Percentiles rank a stretch among this genome's conserved stretches.
phyloP scores from a whole-genome alignment of 352 stramenopile genomes.

The Pelagophyceae sp. region DNA sequence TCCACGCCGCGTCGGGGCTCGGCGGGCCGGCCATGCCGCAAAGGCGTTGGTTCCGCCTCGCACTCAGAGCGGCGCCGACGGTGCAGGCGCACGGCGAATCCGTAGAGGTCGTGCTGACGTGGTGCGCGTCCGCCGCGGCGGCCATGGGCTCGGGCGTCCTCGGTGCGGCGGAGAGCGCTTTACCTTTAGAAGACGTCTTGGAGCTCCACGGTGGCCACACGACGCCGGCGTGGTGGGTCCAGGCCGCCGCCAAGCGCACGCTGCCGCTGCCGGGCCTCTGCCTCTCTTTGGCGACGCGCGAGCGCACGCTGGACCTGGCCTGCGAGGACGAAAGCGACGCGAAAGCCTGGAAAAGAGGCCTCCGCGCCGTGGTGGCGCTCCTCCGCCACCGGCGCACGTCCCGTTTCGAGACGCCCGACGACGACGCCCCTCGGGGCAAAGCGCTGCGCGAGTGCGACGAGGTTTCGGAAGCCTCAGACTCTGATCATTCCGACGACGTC shows the following conservation, averaged over 20 bases:
- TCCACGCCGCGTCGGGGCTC: neutral
- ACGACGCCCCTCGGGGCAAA: no score
- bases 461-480: neutral
- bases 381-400: neutral
- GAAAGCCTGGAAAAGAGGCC: neutral
- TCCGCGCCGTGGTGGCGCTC: neutral
- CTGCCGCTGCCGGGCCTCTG: neutral
- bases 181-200: neutral
- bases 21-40: neutral
- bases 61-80: neutral
- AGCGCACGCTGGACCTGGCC: constrained; percentile 4
- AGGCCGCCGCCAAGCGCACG: neutral
- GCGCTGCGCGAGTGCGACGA: neutral
- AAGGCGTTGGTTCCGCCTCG: constrained; percentile 14
- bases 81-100: neutral
- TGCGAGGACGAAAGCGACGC: neutral
- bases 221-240: constrained; percentile 17
- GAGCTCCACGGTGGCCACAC: neutral
- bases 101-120: neutral
- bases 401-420: no score
- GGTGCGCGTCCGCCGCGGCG: neutral
- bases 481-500: neutral
- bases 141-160: neutral
- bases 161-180: neutral
- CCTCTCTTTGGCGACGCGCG: neutral